These are phyloP conservation scores for Syzygium oleosum DNA, from an alignment of 345 rosid species.

Conservation along the genomic window DNA sequence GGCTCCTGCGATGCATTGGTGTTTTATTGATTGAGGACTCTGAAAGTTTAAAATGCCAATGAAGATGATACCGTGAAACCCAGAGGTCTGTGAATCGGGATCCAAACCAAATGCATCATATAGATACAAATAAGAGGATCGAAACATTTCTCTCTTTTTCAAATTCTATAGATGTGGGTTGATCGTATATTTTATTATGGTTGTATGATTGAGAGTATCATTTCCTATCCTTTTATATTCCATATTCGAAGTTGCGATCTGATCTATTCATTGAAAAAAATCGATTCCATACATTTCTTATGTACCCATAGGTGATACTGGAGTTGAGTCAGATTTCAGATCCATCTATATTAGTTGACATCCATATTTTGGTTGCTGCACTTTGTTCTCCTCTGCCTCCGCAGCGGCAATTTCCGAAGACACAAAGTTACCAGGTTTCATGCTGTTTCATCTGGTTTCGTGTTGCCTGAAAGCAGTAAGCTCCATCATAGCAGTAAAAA, in stretches of 20 bases:
- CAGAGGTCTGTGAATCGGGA: background rate
- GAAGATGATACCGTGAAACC: fast-evolving
- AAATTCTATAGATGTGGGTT: background rate
- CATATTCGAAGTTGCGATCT: fast-evolving
- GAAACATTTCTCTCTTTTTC: fast-evolving
- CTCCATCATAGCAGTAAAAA: background rate
- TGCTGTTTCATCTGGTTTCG: background rate
- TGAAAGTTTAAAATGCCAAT: background rate
- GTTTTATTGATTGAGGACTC: background rate
- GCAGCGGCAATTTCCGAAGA: fast-evolving
- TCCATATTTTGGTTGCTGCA: background rate
- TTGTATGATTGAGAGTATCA: background rate
- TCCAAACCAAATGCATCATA: background rate
- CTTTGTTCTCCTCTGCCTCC: background rate
- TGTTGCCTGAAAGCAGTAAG: background rate
- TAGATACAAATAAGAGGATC: background rate
- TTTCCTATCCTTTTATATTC: background rate
- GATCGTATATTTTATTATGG: background rate
- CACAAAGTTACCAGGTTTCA: background rate
- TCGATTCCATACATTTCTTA: background rate
- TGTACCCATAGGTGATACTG: background rate
- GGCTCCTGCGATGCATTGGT: background rate
- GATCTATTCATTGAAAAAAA: fast-evolving
- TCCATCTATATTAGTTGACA: background rate
- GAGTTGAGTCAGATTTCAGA: background rate